Conservation (phyloP, 345 rosid genomes). For the Salix dunnii region DNA sequence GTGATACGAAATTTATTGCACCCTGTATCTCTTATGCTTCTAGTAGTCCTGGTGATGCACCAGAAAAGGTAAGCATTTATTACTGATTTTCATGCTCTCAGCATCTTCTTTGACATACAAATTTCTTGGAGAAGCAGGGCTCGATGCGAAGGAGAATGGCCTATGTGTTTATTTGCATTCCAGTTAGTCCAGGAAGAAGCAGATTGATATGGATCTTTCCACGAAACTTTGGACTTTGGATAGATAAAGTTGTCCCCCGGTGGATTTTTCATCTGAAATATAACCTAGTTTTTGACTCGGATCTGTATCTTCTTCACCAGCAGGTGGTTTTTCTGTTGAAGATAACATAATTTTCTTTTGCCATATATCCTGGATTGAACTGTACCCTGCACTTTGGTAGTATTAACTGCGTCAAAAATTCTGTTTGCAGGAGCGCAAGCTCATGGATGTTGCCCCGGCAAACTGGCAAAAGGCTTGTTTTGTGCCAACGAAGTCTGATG, state of each 20-base stretch:
- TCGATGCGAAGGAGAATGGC: constrained; percentile 33
- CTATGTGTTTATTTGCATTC: constrained; percentile 76
- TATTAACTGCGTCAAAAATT: neutral
- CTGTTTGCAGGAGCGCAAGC: constrained; percentile 62
- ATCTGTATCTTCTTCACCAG: constrained; percentile 76
- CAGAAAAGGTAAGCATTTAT: constrained; percentile 33
- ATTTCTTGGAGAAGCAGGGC: constrained; percentile 22
- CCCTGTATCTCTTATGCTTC: constrained; percentile 67
- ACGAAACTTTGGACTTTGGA: constrained; percentile 59
- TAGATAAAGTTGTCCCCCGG: constrained; percentile 70
- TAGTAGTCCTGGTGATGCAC: constrained; percentile 30
- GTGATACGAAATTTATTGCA: constrained; percentile 51
- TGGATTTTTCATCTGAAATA: constrained; percentile 82
- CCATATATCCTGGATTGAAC: too few species aligned
- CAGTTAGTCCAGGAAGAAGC: constrained; percentile 84
- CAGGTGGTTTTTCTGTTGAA: constrained; percentile 44
- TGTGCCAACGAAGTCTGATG: constrained; percentile 75
- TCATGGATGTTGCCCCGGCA: constrained; percentile 59
- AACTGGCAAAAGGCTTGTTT: constrained; percentile 89
- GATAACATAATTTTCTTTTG: neutral
- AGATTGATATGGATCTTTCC: constrained; percentile 85
- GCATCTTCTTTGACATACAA: neutral
- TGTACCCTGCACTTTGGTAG: too few species aligned
- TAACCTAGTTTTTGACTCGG: constrained; percentile 81
- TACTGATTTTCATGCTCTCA: neutral